Evolutionary conservation across 495 filamentous ascomycete genomes (phyloP), one percentile per base, ranked within the genome.

Genomic region (Hypoxylon perforatum): DNA sequence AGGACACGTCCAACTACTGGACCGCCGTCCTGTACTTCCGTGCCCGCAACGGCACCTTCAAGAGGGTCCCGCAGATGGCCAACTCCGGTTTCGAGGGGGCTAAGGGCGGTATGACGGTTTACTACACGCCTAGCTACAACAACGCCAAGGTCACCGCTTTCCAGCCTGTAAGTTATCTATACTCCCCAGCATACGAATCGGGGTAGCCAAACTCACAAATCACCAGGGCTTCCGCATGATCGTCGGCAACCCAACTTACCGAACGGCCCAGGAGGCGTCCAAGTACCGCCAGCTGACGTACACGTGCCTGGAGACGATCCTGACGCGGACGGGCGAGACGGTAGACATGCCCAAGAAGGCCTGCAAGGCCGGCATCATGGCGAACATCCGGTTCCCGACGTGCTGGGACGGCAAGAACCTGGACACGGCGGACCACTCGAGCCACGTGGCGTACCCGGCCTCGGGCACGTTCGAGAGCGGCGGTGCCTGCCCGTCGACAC

Each of bases 171-270:
- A 22, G 65, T 70, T 0, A 14, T 35, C n/a, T 7, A 5, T 35
- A 0, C 21, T 7, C 8, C 0, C 10, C 17, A 12, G 21, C 14
- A 21, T 38, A 17, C 39, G 14, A 42, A 6, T 30, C n/a, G n/a
- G 6, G 14, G n/a, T 30, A n/a, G 4, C 8, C 11, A 18, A 38
- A 46, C 50, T 65, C 36, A 63, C 33, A 4, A n/a, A 49, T 48
- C 41, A 21, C 25, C 41, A 77, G 77, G 81, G 81, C 35, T 80
- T 80, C 74, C 74, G 76, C 12, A 80, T 78, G 76, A 70, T 78
- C 23, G 74, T 76, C 44, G 77, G 76, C 22, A 65, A 80, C 62
- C 75, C 77, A 18, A 57, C 18, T 2, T 72, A 74, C 61, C 71
- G 76, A 28, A 67, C 63, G 0, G 53, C 70, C 44, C 61, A 46